Base-by-base conservation (phyloP, 2,329 filamentous ascomycete genomes). In the Epichloe hybrida region DNA sequence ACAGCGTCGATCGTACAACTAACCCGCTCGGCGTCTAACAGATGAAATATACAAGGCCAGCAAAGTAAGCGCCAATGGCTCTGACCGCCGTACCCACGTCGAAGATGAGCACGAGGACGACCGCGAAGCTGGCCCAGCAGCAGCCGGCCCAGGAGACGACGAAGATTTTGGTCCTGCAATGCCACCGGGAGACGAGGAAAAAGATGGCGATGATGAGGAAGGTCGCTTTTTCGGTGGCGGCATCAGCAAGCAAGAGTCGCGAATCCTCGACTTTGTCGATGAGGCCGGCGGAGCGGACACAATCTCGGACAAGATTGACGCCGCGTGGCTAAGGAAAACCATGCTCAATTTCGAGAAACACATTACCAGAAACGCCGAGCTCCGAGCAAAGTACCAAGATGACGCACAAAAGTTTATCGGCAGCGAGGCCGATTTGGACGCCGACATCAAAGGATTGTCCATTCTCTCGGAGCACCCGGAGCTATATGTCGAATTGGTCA, bases 221-320 rank as follows among this genome's bases (percentile, higher is more conserved):
- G 93, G 91, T 1, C 83, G 93, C 11, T 98, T 98, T 72, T 98
- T 96, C 60, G 93, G 91, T 42, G 87, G 89, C 50, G 93, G 93
- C 36, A 84, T 98, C 59, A 88, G 84, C 27, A 77, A 83, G 52
- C 77, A 88, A 57, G 88, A 94, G 57, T 83, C 82, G 2, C 80
- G 89, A 58, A 87, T 93, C 20, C 76, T 98, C 61, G 86, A 97
- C 67, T 97, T 85, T 62, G 80, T 98, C 55, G 88, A 96, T 47
- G 67, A 66, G 20, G 65, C 64, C 27, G 56, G 48, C 40, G 65
- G 68, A 48, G 63, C 61, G 8, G 64, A 63, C 35, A 60, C 64
- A 9, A 62, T 61, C 55, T 76, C 80, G 1, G 88, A 94, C 59
- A 90, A 84, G 66, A 86, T 95, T 55, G 90, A 98, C 65, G 70